Evolutionary conservation across 371 early-diverging fungal species (phyloP).

Genomic region (Mucor mucedo): DNA sequence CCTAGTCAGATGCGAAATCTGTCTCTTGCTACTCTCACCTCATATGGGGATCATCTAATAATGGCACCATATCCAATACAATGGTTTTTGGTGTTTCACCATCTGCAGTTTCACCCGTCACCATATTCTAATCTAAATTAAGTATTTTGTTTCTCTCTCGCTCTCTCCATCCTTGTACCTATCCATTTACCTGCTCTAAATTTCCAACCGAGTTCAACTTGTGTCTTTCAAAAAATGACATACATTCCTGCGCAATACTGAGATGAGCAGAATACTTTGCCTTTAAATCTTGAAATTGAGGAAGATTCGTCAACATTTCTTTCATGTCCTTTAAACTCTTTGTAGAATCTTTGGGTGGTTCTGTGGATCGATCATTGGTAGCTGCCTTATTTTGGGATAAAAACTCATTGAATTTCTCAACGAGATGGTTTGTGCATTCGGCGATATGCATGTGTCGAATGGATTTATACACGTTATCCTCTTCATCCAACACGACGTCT

Average conservation of each 20-base stretch:
- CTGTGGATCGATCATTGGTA: constrained; percentile 20
- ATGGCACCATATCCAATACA: constrained; percentile 86
- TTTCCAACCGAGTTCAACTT: constrained; percentile 77
- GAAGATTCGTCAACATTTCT: constrained; percentile 86
- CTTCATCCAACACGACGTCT: constrained; percentile 71
- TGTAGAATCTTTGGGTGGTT: constrained; percentile 60
- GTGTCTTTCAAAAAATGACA: constrained; percentile 76
- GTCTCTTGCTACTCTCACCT: constrained; percentile 32
- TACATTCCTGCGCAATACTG: constrained; percentile 91
- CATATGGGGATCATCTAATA: constrained; percentile 72
- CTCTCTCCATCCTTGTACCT: neutral
- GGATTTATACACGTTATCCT: constrained; percentile 78
- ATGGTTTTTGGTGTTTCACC: constrained; percentile 81
- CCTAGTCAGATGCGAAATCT: neutral
- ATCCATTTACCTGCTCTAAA: constrained; percentile 67
- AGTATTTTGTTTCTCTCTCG: neutral
- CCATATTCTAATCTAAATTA: constrained; percentile 63
- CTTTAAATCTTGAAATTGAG: constrained; percentile 94
- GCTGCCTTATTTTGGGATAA: constrained; percentile 62
- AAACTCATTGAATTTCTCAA: constrained; percentile 84
- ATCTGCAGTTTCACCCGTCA: constrained; percentile 86
- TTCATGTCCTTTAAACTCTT: constrained; percentile 87
- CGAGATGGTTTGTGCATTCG: constrained; percentile 84
- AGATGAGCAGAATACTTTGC: constrained; percentile 93
- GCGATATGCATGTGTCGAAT: constrained; percentile 95